Conservation (phyloP, 371 early-diverging fungal species). For the Mortierella sp. region DNA sequence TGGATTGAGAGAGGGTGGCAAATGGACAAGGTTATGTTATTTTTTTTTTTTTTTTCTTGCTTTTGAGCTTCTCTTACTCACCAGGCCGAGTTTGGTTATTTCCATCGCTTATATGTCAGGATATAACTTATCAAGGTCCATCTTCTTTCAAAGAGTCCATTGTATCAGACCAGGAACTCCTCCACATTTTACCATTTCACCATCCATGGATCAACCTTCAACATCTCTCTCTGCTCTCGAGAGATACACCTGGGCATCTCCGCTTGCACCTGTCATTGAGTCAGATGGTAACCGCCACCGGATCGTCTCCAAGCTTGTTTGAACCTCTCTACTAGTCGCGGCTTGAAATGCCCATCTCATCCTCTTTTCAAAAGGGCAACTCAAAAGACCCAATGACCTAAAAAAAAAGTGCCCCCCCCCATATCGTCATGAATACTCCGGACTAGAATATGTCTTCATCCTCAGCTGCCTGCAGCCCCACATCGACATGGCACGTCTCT, state of each 20-base stretch:
- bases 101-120: too few relatives aligned
- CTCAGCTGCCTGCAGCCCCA: constrained; percentile 48
- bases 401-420: not conserved
- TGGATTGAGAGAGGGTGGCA: not conserved
- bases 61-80: too few relatives aligned
- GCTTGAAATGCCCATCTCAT: not conserved
- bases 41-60: not conserved
- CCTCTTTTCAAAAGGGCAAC: not conserved
- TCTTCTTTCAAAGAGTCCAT: too few relatives aligned
- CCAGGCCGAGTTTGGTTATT: too few relatives aligned
- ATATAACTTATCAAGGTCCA: too few relatives aligned
- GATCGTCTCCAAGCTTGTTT: not conserved
- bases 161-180: too few relatives aligned
- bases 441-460: constrained; percentile 47
- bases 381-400: not conserved
- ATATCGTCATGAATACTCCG: not conserved
- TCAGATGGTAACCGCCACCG: constrained; percentile 32
- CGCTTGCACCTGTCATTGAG: constrained; percentile 43
- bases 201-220: constrained; percentile 1
- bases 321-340: not conserved
- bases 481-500: constrained; percentile 43
- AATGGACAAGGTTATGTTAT: not conserved
- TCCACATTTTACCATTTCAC: too few relatives aligned
- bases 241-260: constrained; percentile 41
- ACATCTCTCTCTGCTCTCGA: constrained; percentile 45